A percentile compares a stretch with the other conserved stretches of the same genome.
Evolutionary conservation across 495 filamentous ascomycete species (phyloP).

Genomic region (Aspergillus homomorphus): DNA sequence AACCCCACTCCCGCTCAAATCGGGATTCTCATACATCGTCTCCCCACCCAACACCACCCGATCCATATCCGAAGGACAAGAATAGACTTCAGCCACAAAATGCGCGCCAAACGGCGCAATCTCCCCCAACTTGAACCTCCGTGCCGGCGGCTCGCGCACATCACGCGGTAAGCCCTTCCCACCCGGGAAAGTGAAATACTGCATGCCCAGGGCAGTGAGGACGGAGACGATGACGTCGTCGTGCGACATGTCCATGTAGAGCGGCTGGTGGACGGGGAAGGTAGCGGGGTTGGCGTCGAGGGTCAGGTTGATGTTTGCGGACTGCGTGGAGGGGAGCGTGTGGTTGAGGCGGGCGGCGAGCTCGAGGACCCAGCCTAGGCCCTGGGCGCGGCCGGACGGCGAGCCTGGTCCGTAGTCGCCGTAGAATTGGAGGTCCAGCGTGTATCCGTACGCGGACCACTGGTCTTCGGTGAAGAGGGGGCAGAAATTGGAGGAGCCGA

Average conservation of each 20-base stretch:
- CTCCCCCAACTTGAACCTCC: conserved; percentile 25
- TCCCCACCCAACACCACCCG: conserved; percentile 18
- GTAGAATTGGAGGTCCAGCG: conserved; percentile 58
- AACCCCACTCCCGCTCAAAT: background rate
- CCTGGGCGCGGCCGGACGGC: conserved; percentile 58
- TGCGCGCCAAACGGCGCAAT: conserved; percentile 62
- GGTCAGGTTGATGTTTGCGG: conserved; percentile 58
- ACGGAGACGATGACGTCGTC: conserved; percentile 41
- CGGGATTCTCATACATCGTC: conserved; percentile 29
- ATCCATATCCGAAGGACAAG: conserved; percentile 19
- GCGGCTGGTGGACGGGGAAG: conserved; percentile 50
- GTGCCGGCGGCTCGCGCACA: conserved; percentile 38
- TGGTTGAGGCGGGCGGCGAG: conserved; percentile 55
- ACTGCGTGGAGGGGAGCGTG: conserved; percentile 48
- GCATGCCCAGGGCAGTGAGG: conserved; percentile 49
- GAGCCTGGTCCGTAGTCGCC: conserved; percentile 58
- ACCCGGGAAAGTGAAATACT: conserved; percentile 52
- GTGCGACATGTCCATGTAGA: conserved; percentile 47
- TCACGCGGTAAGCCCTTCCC: conserved; percentile 40
- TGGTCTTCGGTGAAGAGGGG: conserved; percentile 55
- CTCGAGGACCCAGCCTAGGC: conserved; percentile 62
- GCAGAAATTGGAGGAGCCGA: conserved; percentile 44
- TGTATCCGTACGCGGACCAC: conserved; percentile 55
- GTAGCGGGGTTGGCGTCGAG: conserved; percentile 42
- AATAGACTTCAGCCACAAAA: conserved; percentile 60